Conservation (phyloP, 352 stramenopile species). For the Pythium guiyangense region DNA sequence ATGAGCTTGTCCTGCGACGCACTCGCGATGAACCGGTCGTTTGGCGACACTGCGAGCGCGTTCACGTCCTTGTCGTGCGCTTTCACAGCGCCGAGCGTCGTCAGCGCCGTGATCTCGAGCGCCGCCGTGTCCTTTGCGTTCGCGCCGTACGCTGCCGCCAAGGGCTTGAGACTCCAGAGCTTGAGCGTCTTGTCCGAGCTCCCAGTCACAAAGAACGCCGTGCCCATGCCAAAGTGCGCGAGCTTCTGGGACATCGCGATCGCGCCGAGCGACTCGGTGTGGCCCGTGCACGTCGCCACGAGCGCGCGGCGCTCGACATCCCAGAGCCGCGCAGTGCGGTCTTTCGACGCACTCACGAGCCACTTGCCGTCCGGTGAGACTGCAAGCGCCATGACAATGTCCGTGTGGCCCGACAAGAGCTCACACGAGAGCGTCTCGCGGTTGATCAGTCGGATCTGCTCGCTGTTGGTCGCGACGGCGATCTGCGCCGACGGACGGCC, state of each 20-base stretch:
- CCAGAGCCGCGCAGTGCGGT: conserved; percentile 92
- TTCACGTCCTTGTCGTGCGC: conserved; percentile 98
- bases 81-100: conserved; percentile 65
- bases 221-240: conserved; percentile 60
- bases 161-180: conserved; percentile 92
- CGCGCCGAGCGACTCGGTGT: conserved; percentile 93
- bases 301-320: conserved; percentile 71
- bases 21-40: conserved; percentile 96
- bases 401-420: conserved; percentile 95
- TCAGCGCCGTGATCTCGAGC: conserved; percentile 45
- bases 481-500: conserved; percentile 62
- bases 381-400: conserved; percentile 96
- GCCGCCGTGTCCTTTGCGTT: conserved; percentile 29
- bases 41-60: conserved; percentile 91
- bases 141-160: conserved; percentile 39
- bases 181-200: conserved; percentile 98
- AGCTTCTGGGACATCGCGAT: conserved; percentile 90
- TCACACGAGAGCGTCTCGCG: conserved; percentile 90
- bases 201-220: conserved; percentile 95
- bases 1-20: conserved; percentile 98
- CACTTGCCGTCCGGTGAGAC: conserved; percentile 83
- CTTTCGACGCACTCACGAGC: conserved; percentile 94
- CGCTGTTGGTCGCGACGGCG: conserved; percentile 95
- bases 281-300: conserved; percentile 87
- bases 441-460: conserved; percentile 94